phyloP scores from a whole-genome alignment of 169 alveolate species.

The Cryptosporidium andersoni region DNA sequence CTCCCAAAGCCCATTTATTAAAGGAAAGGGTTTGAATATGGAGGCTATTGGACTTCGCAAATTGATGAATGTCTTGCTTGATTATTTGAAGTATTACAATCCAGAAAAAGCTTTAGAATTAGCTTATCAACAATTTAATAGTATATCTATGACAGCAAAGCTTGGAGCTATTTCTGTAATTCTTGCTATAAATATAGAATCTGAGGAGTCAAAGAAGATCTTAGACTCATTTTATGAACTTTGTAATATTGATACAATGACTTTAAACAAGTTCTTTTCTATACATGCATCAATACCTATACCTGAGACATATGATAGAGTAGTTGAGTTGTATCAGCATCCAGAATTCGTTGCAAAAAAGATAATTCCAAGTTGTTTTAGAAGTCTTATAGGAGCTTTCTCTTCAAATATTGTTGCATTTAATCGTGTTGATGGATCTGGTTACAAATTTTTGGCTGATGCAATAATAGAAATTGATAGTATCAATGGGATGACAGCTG shows the following conservation, averaged over 20 bases:
- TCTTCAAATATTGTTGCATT: slow-evolving; percentile 78
- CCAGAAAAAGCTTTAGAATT: slow-evolving; percentile 32
- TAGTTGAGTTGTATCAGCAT: slow-evolving; percentile 15
- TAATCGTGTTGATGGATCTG: slow-evolving; percentile 82
- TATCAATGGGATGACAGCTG: slow-evolving; percentile 81
- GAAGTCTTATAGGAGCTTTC: slow-evolving; percentile 76
- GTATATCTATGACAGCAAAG: slow-evolving; percentile 33
- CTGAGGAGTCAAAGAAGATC: slow-evolving; percentile 27
- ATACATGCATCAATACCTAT: slow-evolving; percentile 26
- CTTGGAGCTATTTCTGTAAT: slow-evolving; percentile 63
- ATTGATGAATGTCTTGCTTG: slow-evolving; percentile 37
- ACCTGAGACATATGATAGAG: slow-evolving; percentile 50
- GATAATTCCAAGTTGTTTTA: slow-evolving; percentile 37
- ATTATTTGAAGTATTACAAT: slow-evolving; percentile 14
- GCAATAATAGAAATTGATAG: slow-evolving; percentile 78
- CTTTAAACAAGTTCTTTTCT: slow-evolving; percentile 20
- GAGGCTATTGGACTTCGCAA: slow-evolving; percentile 57
- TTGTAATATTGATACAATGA: slow-evolving; percentile 28
- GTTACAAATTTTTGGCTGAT: slow-evolving; percentile 84
- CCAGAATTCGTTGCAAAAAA: slow-evolving; percentile 39
- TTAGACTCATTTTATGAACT: slow-evolving; percentile 21
- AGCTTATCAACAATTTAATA: slow-evolving; percentile 29
- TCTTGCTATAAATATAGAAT: slow-evolving; percentile 9
- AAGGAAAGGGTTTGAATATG: slow-evolving; percentile 50
- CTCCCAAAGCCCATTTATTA: slow-evolving; percentile 50